Evolutionary conservation across 2,329 filamentous ascomycete genomes (phyloP), one percentile per base, ranked within the genome.

Genomic region (Pseudocercospora ulei): DNA sequence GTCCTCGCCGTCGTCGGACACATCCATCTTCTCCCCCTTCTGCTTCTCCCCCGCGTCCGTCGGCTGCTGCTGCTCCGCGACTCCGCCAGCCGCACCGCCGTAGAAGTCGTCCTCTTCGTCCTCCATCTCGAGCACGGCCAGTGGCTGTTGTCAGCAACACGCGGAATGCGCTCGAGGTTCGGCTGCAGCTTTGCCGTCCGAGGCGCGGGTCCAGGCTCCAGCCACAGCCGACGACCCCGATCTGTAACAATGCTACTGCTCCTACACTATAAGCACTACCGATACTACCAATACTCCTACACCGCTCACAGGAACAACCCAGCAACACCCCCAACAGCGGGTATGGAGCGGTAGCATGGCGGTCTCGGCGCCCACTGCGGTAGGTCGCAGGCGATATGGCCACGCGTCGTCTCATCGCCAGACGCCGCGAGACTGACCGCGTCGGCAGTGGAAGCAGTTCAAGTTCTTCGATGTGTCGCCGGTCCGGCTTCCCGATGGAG

Each of bases 401-500:
- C n/a, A n/a, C n/a, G n/a, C n/a, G n/a, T n/a, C n/a, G n/a, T n/a
- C n/a, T n/a, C n/a, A n/a, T n/a, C n/a, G n/a, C n/a, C n/a, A n/a
- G n/a, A n/a, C n/a, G n/a, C n/a, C n/a, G n/a, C n/a, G n/a, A 25
- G 12, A 26, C 34, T 42, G 7, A 50, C 17, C 7, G 7, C 34
- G 40, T 30, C 17, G 16, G 35, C 50, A 94, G 88, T 96, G 90
- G 88, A 95, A 95, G 82, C 80, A 82, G 54, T 98, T 98, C 70
- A 87, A 93, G 72, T 98, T 98, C 78, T 96, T 98, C 75, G 85
- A 95, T 66, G 85, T 93, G 62, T 78, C 78, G 60, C 80, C 82
- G 60, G 78, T 95, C 62, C 77, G 80, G 58, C 72, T 87, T 55
- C 74, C 72, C 53, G 81, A 92, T 61, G 80, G 80, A 56, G 84